Evolutionary conservation across 2,329 filamentous ascomycete species (phyloP), one percentile per base, ranked within the genome.

Genomic region (Phaeosphaeria sp.): DNA sequence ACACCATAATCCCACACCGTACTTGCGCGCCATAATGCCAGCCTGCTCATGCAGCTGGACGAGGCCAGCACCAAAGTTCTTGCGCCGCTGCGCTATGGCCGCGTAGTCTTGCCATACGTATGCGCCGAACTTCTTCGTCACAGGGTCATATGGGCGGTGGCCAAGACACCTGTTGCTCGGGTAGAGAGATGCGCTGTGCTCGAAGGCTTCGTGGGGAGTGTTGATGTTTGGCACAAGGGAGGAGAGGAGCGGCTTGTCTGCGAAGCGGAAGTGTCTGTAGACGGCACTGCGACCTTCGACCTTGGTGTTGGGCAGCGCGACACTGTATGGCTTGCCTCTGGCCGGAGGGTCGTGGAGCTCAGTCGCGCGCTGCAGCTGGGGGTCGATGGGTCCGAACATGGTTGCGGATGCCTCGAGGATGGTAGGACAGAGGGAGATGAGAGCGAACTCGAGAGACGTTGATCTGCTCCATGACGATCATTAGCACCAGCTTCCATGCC

Each of bases 91-190:
- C 59, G 90, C 88, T n/a, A 94, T 85, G 59, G 95, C 87, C 69
- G 83, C 84, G 72, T 96, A 98, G 57, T 89, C 91, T 68, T 93
- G 80, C 93, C 93, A 98, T 58, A 89, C 84, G 74, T 91, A 99
- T 64, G 87, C 86, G 57, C 89, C 88, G 78, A 87, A 97, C 1
- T 85, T 84, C 80, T 93, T 89, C 49, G 88, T 91, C 39, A 79
- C 80, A 2, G 90, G 78, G 77, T 96, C 89, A 85, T 92, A 98
- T 4, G 90, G 86, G 63, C 95, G 88, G 75, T 86, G 86, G 55
- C 95, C 95, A 57, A 98, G 82, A 78, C 91, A 96, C 67, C 83
- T 88, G 68, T 85, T 86, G 70, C 87, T 90, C 47, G 91, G 86
- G 54, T 82, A 82, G 70, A 83, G 84, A 64, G 84, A 85, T 55